Base-by-base conservation (phyloP, 441 rosid genomes). In the Monsonia emarginata region DNA sequence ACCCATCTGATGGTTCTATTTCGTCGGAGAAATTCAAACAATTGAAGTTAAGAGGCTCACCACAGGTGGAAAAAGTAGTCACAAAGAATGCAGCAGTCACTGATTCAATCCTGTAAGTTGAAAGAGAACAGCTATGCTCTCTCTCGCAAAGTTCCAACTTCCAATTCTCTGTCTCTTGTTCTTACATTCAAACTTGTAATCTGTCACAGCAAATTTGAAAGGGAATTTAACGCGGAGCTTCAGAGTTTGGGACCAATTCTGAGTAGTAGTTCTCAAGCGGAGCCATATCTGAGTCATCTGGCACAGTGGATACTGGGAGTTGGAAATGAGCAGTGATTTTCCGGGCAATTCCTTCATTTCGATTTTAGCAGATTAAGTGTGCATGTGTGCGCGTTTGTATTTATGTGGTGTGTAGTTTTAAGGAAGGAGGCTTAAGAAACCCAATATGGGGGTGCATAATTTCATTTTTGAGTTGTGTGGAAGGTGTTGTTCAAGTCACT, bases 271-370 rank as follows among this genome's bases (percentile, higher is more conserved):
- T 86, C 97, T 38, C 97, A 88, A 76, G 90, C 91, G 61, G 96
- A 94, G 72, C 99, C 99, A 14, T 84, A 91, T 80, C 78, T 91
- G 83, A 89, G 89, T 68, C 99, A 89, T 83, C 97, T 94, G 72
- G 90, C 97, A 58, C 96, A 91, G 76, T 88, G 87, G 88, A 84
- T 94, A 74, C 94, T 94, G 18, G 96, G 97, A 7, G 82, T 78
- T 65, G 79, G 89, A 19, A 81, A 79, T 61, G 93, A 83, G 66
- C 69, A 74, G 70, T 82, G 64, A 74, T 72, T 25, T 25, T 34
- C 32, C 19, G 7, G 24, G 57, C 21, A 8, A 16, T 18, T 19
- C 50, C 50, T 14, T 42, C 19, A 42, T 11, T 42, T 42, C 0
- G n/a, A 42, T 42, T 42, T 42, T 5, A 42, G 50, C 8, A 32